Conservation (phyloP, 495 filamentous ascomycete genomes). For the Aspergillus sclerotiicarbonarius region DNA sequence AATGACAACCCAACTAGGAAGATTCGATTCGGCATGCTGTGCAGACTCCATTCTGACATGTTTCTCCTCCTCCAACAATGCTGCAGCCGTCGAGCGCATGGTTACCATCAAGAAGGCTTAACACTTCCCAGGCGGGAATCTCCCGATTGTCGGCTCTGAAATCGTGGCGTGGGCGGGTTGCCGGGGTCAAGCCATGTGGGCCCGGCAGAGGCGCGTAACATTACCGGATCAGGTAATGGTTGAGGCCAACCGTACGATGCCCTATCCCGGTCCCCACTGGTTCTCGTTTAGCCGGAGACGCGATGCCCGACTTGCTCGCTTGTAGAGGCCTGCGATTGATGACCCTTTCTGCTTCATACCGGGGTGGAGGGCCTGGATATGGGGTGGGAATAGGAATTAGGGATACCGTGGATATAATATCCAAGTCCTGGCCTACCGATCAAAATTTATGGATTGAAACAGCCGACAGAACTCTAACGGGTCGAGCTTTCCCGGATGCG, state of each 20-base stretch:
- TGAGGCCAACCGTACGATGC: neutral
- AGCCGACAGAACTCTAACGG: neutral
- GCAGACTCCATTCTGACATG: neutral
- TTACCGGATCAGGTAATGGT: constrained; percentile 6
- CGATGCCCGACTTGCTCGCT: neutral
- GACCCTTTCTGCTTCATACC: neutral
- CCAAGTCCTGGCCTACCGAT: no score
- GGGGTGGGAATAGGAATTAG: neutral
- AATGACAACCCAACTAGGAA: neutral
- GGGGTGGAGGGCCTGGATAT: neutral
- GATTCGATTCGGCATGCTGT: neutral
- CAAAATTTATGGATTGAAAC: neutral
- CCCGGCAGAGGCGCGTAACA: constrained; percentile 1
- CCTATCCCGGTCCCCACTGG: neutral
- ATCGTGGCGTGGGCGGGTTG: neutral
- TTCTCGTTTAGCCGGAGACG: neutral
- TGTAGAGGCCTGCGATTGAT: neutral
- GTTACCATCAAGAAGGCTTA: neutral
- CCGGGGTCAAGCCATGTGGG: constrained; percentile 2
- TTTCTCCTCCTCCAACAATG: no score
- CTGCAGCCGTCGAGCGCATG: no score
- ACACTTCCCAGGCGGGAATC: neutral
- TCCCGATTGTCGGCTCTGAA: neutral
- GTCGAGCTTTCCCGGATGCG: no score
- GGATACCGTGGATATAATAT: no score